Evolutionary conservation across 73 alveolate genomes (phyloP).

Genomic region (Strombidium stylifer): DNA sequence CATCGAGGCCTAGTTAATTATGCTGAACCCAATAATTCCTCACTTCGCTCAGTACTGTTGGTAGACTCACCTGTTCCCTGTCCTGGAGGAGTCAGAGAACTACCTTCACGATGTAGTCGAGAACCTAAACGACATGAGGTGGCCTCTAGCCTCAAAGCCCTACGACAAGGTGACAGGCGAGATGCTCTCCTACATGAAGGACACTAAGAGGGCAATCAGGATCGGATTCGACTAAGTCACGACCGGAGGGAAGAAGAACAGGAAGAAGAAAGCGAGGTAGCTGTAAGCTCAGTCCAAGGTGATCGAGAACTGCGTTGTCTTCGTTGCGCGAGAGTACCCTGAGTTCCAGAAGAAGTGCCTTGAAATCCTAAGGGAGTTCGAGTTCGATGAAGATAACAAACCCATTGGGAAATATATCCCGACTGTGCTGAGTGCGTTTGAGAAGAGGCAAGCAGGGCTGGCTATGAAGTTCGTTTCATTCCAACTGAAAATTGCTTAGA

Average conservation of each 20-base stretch:
- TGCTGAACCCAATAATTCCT: constrained; percentile 93
- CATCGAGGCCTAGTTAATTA: constrained; percentile 63
- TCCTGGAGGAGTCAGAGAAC: constrained; percentile 44
- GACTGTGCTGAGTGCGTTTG: constrained; percentile 24
- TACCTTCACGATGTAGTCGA: constrained; percentile 46
- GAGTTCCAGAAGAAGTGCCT: constrained; percentile 70
- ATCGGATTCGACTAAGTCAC: constrained; percentile 66
- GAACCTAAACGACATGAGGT: constrained; percentile 57
- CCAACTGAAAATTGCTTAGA: constrained; percentile 53
- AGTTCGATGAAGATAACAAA: constrained; percentile 58
- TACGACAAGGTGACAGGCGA: constrained; percentile 59
- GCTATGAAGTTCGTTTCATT: constrained; percentile 67
- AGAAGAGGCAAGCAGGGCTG: constrained; percentile 54
- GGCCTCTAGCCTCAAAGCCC: constrained; percentile 76
- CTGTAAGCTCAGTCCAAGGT: constrained; percentile 10
- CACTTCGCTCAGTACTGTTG: constrained; percentile 96
- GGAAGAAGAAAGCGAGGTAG: constrained; percentile 49
- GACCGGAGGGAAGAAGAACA: constrained; percentile 36
- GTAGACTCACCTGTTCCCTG: constrained; percentile 77
- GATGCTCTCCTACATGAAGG: constrained; percentile 62
- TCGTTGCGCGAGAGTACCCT: constrained; percentile 66
- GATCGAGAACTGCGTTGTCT: constrained; percentile 41
- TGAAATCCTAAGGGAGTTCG: constrained; percentile 47
- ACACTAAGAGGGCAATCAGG: constrained; percentile 62
- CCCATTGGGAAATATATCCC: constrained; percentile 46